Base-by-base conservation (phyloP, 495 filamentous ascomycete species). In the Durotheca rogersii region DNA sequence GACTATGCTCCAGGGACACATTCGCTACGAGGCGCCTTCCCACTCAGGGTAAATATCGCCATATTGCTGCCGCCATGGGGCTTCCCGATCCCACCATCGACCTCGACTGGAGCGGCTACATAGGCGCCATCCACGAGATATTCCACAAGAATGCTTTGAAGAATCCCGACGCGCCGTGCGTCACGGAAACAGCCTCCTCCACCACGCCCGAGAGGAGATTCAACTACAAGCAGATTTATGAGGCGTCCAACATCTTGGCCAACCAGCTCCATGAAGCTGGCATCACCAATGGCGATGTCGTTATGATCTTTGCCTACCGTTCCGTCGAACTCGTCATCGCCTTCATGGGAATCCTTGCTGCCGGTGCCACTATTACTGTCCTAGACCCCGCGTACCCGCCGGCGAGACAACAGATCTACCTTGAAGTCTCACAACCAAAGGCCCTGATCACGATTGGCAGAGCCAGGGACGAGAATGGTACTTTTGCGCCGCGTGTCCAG, bases 231-330 rank as follows among this genome's bases (percentile, higher is more conserved):
- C 89, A 96, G 60, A 95, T 98, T 51, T 81, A 90, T 63, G 84
- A 95, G 67, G 86, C 86, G 0, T 86, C 88, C 7, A 94, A 95
- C 61, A 76, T 81, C 7, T 72, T 97, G 3, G 86, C 87, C 6
- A 86, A 91, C 67, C 78, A 93, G 60, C 73, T 96, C 19, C 77
- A 89, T 32, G 70, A 81, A 21, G 75, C 80, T 45, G 92, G 91
- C 18, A 73, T 90, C 41, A 74, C 85, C 30, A 75, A 82, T 45
- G 91, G 89, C 9, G 92, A 97, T 40, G 90, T 96, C 17, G 87
- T 95, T 44, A 96, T 96, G 90, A 84, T 92, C 41, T 97, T 85
- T 67, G 88, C 89, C 20, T 80, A 96, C 65, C 81, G 92, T 3
- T 80, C 81, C 9, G 86, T 90, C 4, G 88, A 90, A 51, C 67